These are phyloP conservation scores for Plectosphaerella sp. DNA, from an alignment of 2,329 filamentous ascomycete genomes.

Conservation along the genomic window DNA sequence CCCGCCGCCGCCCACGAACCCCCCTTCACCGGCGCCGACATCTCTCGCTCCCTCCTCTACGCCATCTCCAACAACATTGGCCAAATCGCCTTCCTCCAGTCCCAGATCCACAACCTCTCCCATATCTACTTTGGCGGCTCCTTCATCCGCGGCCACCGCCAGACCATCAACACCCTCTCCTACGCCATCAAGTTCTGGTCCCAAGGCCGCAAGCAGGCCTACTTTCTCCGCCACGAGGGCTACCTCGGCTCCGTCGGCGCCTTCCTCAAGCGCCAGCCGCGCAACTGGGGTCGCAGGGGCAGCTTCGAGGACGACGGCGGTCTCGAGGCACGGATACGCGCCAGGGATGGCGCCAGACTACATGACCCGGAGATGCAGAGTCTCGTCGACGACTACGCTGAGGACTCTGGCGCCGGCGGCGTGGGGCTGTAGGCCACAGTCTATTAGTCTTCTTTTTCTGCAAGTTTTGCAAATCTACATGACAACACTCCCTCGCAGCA, in stretches of 20 bases:
- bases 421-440: background rate
- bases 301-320: slow-evolving; percentile 57
- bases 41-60: slow-evolving; percentile 87
- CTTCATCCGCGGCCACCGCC: slow-evolving; percentile 92
- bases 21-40: slow-evolving; percentile 75
- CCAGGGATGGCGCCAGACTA: slow-evolving; percentile 2
- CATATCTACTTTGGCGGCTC: slow-evolving; percentile 97
- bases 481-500: too few species aligned
- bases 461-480: too few species aligned
- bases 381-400: slow-evolving; percentile 11
- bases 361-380: slow-evolving; percentile 13
- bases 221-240: slow-evolving; percentile 92
- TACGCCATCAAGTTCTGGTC: slow-evolving; percentile 99
- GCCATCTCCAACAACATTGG: slow-evolving; percentile 98
- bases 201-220: slow-evolving; percentile 88
- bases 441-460: background rate
- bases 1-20: slow-evolving; percentile 22
- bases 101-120: slow-evolving; percentile 84
- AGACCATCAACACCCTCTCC: slow-evolving; percentile 95
- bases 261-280: slow-evolving; percentile 85
- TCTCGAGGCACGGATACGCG: slow-evolving; percentile 2
- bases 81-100: slow-evolving; percentile 96
- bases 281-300: slow-evolving; percentile 82
- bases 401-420: slow-evolving; percentile 3
- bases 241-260: slow-evolving; percentile 93